Base-by-base conservation (phyloP, 345 rosid species). In the Eucalyptus virginea region DNA sequence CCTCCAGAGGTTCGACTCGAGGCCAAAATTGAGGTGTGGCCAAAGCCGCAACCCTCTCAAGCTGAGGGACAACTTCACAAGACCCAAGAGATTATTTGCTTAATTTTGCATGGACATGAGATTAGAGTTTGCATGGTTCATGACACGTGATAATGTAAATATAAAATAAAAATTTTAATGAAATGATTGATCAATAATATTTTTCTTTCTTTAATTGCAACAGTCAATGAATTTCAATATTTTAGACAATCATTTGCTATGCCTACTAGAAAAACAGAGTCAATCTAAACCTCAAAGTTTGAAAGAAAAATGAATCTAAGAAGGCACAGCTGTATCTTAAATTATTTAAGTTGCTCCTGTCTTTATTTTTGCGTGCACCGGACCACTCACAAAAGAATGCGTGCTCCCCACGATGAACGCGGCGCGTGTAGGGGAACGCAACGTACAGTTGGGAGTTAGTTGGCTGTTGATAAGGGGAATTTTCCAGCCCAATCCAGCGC, bases 401-500 rank as follows among this genome's bases (percentile, higher is more conserved):
- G 83, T 37, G 83, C 45, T 37, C 5, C 23, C 47, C 83, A 37
- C 28, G 28, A 77, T 6, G 47, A 6, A 37, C 28, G 24, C 83
- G 6, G 83, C 83, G 28, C 28, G 83, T 37, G 83, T 6, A 37
- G 6, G 47, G 34, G 44, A 16, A 42, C 6, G 4, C 24, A 23
- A 9, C 23, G 72, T 24, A 49, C 87, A 47, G 88, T 89, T 67
- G 90, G 86, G 51, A 58, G 86, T 89, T 51, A 28, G 88, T 86
- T 86, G 90, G 52, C 67, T 89, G 90, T 40, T 86, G 87, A 37
- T 86, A 52, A 69, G 56, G 86, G 65, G 90, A 90, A 88, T 91
- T 89, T 87, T 90, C 93, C 94, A 94, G 93, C 94, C 44, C 19
- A 28, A 49, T 90, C 90, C 95, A 93, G 93, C 94, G 5, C 69